These are phyloP conservation scores for Groenewaldozyma tartarivorans DNA, from an alignment of 805 yeast species.

Conservation along the genomic window DNA sequence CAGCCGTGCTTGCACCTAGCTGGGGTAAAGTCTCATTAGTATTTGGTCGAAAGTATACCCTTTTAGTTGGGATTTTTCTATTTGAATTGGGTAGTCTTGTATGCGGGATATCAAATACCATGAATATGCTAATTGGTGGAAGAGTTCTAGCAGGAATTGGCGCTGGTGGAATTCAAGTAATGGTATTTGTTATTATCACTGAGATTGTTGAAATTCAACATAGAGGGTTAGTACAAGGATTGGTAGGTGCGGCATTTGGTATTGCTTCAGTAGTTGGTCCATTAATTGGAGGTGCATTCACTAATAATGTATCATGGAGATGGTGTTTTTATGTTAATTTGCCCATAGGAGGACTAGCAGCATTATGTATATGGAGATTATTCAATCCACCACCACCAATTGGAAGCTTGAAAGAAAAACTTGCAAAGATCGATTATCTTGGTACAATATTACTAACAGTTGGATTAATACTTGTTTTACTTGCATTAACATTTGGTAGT, in stretches of 20 bases:
- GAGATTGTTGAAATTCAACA: conserved; percentile 69
- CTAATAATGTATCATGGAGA: conserved; percentile 40
- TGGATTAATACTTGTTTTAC: conserved; percentile 36
- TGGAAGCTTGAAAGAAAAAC: conserved; percentile 30
- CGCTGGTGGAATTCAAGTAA: conserved; percentile 75
- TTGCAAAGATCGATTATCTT: conserved; percentile 41
- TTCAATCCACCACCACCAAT: conserved; percentile 33
- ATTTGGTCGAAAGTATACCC: conserved; percentile 26
- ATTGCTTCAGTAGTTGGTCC: conserved; percentile 43
- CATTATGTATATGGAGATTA: conserved; percentile 18
- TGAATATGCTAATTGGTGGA: conserved; percentile 60
- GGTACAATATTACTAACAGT: conserved; percentile 34
- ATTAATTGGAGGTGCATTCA: conserved; percentile 43
- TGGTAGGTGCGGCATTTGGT: conserved; percentile 31
- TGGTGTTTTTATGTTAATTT: conserved; percentile 42
- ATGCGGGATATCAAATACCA: conserved; percentile 33
- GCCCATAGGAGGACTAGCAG: conserved; percentile 31
- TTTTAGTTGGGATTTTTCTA: conserved; percentile 30
- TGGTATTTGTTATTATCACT: conserved; percentile 68
- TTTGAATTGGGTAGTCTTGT: conserved; percentile 35
- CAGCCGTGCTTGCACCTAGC: conserved; percentile 53
- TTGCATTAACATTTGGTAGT: conserved; percentile 48
- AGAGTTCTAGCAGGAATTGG: conserved; percentile 80
- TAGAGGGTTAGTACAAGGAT: conserved; percentile 74
- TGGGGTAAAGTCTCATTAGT: conserved; percentile 57